Evolutionary conservation across 768 basidiomycete species (phyloP), one percentile per base, ranked within the genome.

Genomic region (Pulveroboletus frians): DNA sequence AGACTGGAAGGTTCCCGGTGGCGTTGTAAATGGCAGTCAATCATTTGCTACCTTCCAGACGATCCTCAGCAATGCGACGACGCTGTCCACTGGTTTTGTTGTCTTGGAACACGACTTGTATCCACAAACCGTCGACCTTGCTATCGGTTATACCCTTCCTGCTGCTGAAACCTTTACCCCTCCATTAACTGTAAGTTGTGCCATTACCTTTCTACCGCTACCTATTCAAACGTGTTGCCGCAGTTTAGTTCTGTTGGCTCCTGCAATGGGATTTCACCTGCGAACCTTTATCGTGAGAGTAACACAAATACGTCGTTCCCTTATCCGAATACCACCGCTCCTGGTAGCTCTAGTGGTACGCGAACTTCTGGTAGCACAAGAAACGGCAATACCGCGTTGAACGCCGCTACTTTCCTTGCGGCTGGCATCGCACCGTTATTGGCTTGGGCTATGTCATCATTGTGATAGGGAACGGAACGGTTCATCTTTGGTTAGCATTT

Each of bases 1-100:
- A 79, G 92, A 97, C 62, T 97, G 93, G 93, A 76, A 78, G 58
- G 91, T 96, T 42, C 81, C 89, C 34, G 88, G 79, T 53, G 91
- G 91, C 10, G 46, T 67, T n/a, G 80, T 84, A 13, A 77, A 71
- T 31, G 88, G 85, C n/a, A 62, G 73, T n/a, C 72, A 80, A 27
- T 80, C 85, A 21, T 79, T 80, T 57, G 69, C 76, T 31, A 81
- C 78, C 31, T 94, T 95, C 70, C 67, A 92, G 58, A 63, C 63
- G 30, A 91, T 96, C 68, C 75, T 97, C 39, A 70, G 69, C 43
- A 83, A 85, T 54, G 86, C 88, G 3, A 74, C 81, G 6, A 67
- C 67, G 15, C 58, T 88, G 18, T 53, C 76, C 43, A 83, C 78
- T 34, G 85, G 86, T 60, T 96, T 97, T 74, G 81, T 94, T 59